These are phyloP conservation scores for Nicotiana undulata DNA, from an alignment of 257 asterid genomes.

Conservation along the genomic window DNA sequence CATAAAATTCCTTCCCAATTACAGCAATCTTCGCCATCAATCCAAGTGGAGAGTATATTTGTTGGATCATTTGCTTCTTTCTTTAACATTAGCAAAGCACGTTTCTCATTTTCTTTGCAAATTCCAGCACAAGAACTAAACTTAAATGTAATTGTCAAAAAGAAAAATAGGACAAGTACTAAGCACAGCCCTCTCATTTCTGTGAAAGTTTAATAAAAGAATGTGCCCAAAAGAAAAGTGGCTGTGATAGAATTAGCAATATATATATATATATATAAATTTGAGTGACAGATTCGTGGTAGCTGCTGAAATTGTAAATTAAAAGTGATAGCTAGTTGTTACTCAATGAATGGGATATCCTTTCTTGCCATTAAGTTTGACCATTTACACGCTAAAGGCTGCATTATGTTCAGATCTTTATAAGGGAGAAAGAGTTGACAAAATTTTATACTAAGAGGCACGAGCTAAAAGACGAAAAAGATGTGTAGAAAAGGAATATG, in stretches of 20 bases:
- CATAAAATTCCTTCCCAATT: slow-evolving; percentile 2
- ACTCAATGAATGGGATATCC: neutral
- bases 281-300: neutral
- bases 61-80: slow-evolving; percentile 5
- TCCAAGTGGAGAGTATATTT: neutral
- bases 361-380: neutral
- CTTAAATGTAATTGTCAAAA: neutral
- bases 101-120: slow-evolving; percentile 7
- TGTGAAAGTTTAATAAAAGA: neutral
- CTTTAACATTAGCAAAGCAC: neutral
- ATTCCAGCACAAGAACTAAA: neutral
- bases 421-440: neutral
- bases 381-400: neutral
- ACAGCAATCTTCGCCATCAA: neutral
- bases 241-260: no score
- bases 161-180: neutral
- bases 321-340: neutral
- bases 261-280: neutral
- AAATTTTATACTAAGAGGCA: neutral
- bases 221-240: neutral
- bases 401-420: neutral
- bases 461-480: neutral
- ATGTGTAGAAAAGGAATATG: neutral
- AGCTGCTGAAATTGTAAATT: neutral
- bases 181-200: slow-evolving; percentile 24